Base-by-base conservation (phyloP, 306 rosid species). In the Senna siamea region DNA sequence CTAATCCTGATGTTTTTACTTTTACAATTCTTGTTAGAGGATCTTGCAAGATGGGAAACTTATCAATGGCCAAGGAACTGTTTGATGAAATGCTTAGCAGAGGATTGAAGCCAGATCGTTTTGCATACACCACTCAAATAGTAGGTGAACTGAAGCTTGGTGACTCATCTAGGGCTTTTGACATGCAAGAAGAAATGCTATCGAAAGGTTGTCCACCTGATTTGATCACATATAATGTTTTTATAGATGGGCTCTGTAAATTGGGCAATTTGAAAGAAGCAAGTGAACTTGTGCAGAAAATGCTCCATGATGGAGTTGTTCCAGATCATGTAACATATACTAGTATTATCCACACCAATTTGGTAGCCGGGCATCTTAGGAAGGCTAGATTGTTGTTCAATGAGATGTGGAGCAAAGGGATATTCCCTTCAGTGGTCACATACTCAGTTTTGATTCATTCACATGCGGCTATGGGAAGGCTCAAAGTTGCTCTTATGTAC, bases 271-370 rank as follows among this genome's bases (percentile, higher is more conserved):
- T 87, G 77, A 69, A 79, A 66, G 91, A 80, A 60, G 88, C 97
- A n/a, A 76, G 41, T 75, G 58, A 76, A 61, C 70, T 85, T 0
- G 75, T 87, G 81, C 75, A 77, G 75, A 82, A 81, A 58, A 91
- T 91, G 91, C 77, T 70, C 23, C 15, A 12, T 6, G 70, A 79
- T 70, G 89, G 91, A 59, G 41, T 87, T 66, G 73, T 65, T 78
- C 97, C 97, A 0, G 95, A 91, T 82, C 91, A 86, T 70, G 80
- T 91, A 34, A 87, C 91, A 18, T 89, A 85, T 72, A 87, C 97
- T 40, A 87, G 93, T 81, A 82, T 89, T 61, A 89, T 91, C 80
- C 88, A 84, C 75, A 88, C 90, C 51, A 78, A 82, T 79, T 51
- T 88, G 85, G 83, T 74, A 80, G 80, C 52, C 56, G 90, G 90